Evolutionary conservation across 1,284 basidiomycete species (phyloP).

Genomic region (Lentinus polychrous): DNA sequence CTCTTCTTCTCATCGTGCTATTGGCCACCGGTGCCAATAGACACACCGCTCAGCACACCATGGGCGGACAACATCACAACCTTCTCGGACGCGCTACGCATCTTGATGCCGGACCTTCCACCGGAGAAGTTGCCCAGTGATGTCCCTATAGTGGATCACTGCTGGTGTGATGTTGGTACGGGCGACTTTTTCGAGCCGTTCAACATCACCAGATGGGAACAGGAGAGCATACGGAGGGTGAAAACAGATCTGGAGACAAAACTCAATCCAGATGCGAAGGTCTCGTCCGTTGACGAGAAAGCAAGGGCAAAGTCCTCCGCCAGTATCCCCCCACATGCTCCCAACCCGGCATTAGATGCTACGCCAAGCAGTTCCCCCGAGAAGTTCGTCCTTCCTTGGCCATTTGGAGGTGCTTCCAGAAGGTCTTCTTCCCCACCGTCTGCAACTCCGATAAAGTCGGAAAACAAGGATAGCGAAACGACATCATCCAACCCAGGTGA

Average conservation of each 20-base stretch:
- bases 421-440: background rate
- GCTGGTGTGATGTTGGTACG: slow-evolving; percentile 70
- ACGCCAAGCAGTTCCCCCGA: too few relatives aligned
- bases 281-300: too few relatives aligned
- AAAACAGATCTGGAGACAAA: slow-evolving; percentile 32
- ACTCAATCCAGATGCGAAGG: too few relatives aligned
- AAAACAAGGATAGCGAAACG: background rate
- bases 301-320: background rate
- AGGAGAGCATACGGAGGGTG: slow-evolving; percentile 45
- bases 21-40: slow-evolving; percentile 71
- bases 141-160: slow-evolving; percentile 62
- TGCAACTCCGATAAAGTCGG: background rate
- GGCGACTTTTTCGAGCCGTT: slow-evolving; percentile 63
- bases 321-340: background rate
- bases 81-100: slow-evolving; percentile 54
- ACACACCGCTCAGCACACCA: slow-evolving; percentile 51
- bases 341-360: background rate
- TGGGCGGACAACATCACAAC: slow-evolving; percentile 65
- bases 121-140: slow-evolving; percentile 30
- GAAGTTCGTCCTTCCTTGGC: too few relatives aligned
- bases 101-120: slow-evolving; percentile 24
- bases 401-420: too few relatives aligned
- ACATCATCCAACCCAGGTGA: background rate
- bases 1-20: slow-evolving; percentile 80
- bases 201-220: slow-evolving; percentile 68